Evolutionary conservation across 2,329 filamentous ascomycete genomes (phyloP).

Genomic region (Alternaria arborescens): DNA sequence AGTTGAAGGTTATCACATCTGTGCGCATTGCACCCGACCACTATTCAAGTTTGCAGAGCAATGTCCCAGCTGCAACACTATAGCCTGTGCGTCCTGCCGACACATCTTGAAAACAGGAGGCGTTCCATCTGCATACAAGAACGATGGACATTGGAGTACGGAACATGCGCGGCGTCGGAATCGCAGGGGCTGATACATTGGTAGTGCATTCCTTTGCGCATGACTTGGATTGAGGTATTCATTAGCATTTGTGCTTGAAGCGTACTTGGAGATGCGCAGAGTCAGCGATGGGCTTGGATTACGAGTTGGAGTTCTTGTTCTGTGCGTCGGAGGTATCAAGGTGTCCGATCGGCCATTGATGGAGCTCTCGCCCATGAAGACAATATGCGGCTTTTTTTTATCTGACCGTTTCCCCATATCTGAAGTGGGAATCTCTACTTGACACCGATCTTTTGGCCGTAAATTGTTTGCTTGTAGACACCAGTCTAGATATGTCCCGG

Average conservation of each 20-base stretch:
- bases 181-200: neutral
- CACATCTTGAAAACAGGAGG: neutral
- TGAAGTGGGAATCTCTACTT: neutral
- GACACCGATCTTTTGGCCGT: neutral
- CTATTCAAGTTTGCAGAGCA: constrained; percentile 5
- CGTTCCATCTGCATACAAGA: neutral
- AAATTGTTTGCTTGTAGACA: neutral
- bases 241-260: neutral
- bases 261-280: neutral
- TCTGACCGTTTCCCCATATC: neutral
- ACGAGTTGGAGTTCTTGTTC: neutral
- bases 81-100: neutral
- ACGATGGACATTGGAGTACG: neutral
- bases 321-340: neutral
- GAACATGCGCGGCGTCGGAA: neutral
- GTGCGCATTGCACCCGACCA: neutral
- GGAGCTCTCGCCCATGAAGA: neutral
- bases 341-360: neutral
- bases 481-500: neutral
- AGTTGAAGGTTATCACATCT: constrained; percentile 2
- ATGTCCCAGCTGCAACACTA: constrained; percentile 4
- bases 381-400: neutral
- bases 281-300: neutral
- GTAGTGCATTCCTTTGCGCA: neutral
- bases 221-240: neutral